phyloP scores from a whole-genome alignment of 192 early-diverging fungal species.

The Entophlyctis luteolus region DNA sequence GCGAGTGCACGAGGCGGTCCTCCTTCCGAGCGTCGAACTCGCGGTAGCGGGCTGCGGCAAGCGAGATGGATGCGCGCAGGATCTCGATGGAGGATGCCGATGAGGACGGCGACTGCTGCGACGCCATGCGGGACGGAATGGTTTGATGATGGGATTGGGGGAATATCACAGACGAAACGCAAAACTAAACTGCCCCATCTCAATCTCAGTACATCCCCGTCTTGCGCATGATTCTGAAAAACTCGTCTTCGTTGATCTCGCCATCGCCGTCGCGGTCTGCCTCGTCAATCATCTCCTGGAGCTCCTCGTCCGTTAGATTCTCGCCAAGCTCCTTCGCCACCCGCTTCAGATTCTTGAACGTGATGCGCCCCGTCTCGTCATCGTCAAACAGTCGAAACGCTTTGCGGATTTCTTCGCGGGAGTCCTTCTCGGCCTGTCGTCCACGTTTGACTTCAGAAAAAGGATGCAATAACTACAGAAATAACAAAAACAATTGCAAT shows the following conservation, averaged over 20 bases:
- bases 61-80: too few species aligned
- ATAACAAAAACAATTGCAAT: not conserved
- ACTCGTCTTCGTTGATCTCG: constrained; percentile 27
- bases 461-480: constrained; percentile 13
- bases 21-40: too few species aligned
- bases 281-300: constrained; percentile 76
- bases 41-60: too few species aligned
- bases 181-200: too few species aligned
- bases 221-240: constrained; percentile 22
- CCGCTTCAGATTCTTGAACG: constrained; percentile 69
- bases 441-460: not conserved
- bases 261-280: constrained; percentile 70
- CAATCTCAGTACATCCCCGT: constrained; percentile 23
- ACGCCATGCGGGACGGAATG: too few species aligned
- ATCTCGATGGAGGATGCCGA: too few species aligned
- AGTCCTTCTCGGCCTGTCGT: constrained; percentile 59
- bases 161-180: too few species aligned
- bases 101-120: too few species aligned
- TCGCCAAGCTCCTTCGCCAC: constrained; percentile 70
- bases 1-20: too few species aligned
- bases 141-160: too few species aligned
- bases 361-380: constrained; percentile 63
- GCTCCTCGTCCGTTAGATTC: constrained; percentile 61
- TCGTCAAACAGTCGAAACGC: constrained; percentile 81
- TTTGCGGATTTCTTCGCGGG: constrained; percentile 66